A percentile compares a stretch with the other conserved stretches of the same genome.
Conservation (phyloP, 2,329 filamentous ascomycete species). For the Domatiomyces globalis region DNA sequence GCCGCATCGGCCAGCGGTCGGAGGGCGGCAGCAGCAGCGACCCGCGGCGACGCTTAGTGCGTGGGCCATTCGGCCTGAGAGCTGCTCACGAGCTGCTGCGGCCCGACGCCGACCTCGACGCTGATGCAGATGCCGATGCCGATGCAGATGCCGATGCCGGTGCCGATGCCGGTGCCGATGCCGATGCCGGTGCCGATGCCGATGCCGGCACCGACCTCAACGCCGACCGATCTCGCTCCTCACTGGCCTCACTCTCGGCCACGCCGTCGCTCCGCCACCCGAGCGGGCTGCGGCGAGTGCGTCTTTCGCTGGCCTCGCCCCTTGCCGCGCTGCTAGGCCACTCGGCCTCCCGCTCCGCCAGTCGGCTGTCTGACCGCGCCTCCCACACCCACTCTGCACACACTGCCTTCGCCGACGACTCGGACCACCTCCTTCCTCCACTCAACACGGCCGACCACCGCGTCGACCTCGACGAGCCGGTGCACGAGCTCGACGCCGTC, state of each 20-base stretch:
- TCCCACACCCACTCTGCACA: conserved; percentile 22
- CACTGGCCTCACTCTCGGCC: conserved; percentile 4
- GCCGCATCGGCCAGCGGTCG: conserved; percentile 5
- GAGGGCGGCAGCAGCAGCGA: background rate
- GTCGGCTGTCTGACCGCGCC: conserved; percentile 18
- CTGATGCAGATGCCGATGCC: background rate
- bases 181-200: background rate
- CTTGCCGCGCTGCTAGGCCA: conserved; percentile 33
- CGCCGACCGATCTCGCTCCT: background rate
- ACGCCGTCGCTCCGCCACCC: conserved; percentile 16
- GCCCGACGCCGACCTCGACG: background rate
- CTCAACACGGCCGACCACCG: conserved; percentile 27
- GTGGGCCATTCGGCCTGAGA: conserved; percentile 24
- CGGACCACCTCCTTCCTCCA: conserved; percentile 24
- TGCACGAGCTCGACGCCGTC: conserved; percentile 29
- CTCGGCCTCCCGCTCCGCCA: conserved; percentile 18
- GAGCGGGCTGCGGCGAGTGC: conserved; percentile 28
- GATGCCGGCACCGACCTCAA: background rate
- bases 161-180: background rate
- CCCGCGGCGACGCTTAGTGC: conserved; percentile 26
- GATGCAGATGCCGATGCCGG: background rate
- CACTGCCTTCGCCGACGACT: conserved; percentile 21
- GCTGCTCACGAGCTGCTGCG: background rate
- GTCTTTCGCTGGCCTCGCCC: conserved; percentile 30
- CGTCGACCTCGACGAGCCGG: conserved; percentile 27